Evolutionary conservation across 2,329 filamentous ascomycete genomes (phyloP).

Genomic region (Penicillium sp.): DNA sequence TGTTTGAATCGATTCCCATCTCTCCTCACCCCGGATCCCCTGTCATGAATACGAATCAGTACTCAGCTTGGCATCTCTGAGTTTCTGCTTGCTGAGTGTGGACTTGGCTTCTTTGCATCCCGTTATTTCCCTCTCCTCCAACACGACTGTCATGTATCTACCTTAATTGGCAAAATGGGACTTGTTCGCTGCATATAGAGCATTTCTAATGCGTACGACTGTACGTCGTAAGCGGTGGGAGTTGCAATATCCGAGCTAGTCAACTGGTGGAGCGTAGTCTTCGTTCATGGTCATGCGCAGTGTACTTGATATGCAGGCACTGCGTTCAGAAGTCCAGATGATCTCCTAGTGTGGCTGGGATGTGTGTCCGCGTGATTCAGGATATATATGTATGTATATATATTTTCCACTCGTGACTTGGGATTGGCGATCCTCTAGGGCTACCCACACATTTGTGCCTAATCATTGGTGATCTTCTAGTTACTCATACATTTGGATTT

Average conservation of each 20-base stretch:
- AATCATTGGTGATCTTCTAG: too few relatives aligned
- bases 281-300: not conserved
- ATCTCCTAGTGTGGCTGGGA: not conserved
- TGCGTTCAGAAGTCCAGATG: not conserved
- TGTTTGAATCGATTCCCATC: constrained; percentile 18
- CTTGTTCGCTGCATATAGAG: constrained; percentile 19
- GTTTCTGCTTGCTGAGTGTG: constrained; percentile 8
- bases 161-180: constrained; percentile 32
- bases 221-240: not conserved
- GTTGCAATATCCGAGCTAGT: not conserved
- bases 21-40: not conserved
- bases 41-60: constrained; percentile 6
- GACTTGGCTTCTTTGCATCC: constrained; percentile 10
- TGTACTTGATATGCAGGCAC: not conserved
- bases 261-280: not conserved
- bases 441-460: too few relatives aligned
- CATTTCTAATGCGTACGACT: not conserved
- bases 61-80: constrained; percentile 3
- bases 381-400: not conserved
- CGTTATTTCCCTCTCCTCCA: constrained; percentile 5
- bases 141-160: constrained; percentile 33
- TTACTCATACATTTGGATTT: too few relatives aligned
- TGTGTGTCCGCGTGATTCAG: not conserved
- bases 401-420: not conserved
- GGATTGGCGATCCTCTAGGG: not conserved